phyloP scores from a whole-genome alignment of 345 rosid species.

The Lepidium didymum region DNA sequence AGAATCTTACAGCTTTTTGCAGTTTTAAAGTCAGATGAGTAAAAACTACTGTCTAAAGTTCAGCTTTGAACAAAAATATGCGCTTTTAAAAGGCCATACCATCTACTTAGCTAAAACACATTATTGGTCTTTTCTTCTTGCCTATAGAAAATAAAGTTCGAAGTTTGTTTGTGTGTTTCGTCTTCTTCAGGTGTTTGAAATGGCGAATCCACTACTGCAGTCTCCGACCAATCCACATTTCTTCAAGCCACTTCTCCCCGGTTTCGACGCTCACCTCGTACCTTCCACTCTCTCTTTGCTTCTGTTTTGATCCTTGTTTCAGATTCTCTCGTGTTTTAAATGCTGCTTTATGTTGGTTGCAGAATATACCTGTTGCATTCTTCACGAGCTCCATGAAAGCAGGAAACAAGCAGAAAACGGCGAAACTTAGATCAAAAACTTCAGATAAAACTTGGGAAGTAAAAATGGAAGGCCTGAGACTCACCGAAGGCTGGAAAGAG shows the following conservation, averaged over 20 bases:
- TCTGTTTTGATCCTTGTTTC: neutral
- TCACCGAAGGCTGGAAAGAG: conserved; percentile 20
- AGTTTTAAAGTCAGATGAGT: neutral
- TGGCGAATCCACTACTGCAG: conserved; percentile 1
- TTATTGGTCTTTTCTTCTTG: neutral
- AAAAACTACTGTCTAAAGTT: neutral
- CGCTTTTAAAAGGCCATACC: too few relatives aligned
- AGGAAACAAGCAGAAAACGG: neutral
- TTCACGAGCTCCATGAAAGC: conserved; percentile 1
- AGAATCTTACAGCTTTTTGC: neutral
- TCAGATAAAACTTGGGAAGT: conserved; percentile 10
- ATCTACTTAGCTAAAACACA: too few relatives aligned
- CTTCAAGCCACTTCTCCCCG: conserved; percentile 26
- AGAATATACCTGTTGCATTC: conserved; percentile 16
- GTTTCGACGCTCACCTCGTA: conserved; percentile 10
- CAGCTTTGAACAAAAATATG: too few relatives aligned
- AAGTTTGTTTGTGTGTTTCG: neutral
- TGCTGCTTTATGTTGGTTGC: neutral
- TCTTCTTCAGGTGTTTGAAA: neutral
- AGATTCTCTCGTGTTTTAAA: neutral
- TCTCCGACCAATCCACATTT: conserved; percentile 17
- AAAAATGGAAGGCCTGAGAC: conserved; percentile 2
- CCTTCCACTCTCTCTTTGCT: neutral
- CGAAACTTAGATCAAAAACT: neutral
- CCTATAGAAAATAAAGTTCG: neutral